Evolutionary conservation across 2,329 filamentous ascomycete species (phyloP).

Genomic region (Fusarium caatingaense): DNA sequence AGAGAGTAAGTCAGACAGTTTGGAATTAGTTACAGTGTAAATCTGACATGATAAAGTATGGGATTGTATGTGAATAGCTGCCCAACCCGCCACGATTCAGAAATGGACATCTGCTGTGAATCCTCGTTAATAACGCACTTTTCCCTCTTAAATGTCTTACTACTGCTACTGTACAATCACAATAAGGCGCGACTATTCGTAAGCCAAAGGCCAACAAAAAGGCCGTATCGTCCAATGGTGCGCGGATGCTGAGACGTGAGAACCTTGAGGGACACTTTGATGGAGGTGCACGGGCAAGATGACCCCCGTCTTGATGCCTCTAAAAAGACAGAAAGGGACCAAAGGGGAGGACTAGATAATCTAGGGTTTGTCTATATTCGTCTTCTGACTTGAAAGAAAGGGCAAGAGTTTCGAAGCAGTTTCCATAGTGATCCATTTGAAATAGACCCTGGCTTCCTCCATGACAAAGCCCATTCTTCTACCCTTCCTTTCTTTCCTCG

Average conservation of each 20-base stretch:
- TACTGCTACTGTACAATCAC: constrained; percentile 2
- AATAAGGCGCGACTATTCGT: constrained; percentile 25
- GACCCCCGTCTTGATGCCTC: constrained; percentile 22
- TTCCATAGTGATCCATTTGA: constrained; percentile 12
- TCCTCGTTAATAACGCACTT: constrained; percentile 6
- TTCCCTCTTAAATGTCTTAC: constrained; percentile 8
- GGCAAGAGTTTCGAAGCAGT: not conserved
- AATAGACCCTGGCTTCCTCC: not conserved
- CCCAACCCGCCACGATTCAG: constrained; percentile 1
- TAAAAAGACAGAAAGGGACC: not conserved
- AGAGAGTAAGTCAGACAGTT: not conserved
- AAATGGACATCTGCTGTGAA: constrained; percentile 2
- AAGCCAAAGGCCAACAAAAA: constrained; percentile 33
- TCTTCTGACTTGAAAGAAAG: constrained; percentile 7
- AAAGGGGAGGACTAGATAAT: not conserved
- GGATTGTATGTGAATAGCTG: not conserved
- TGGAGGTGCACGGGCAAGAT: constrained; percentile 26
- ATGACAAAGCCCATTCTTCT: constrained; percentile 15
- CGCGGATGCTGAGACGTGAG: constrained; percentile 34
- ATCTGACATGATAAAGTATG: not conserved
- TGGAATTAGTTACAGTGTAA: not conserved
- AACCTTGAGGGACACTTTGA: constrained; percentile 45
- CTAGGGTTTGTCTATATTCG: not conserved
- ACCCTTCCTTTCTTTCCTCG: not conserved
- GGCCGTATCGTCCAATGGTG: constrained; percentile 35